Evolutionary conservation across 345 rosid genomes (phyloP), one percentile per base, ranked within the genome.

Genomic region (Odontarrhena argentea): DNA sequence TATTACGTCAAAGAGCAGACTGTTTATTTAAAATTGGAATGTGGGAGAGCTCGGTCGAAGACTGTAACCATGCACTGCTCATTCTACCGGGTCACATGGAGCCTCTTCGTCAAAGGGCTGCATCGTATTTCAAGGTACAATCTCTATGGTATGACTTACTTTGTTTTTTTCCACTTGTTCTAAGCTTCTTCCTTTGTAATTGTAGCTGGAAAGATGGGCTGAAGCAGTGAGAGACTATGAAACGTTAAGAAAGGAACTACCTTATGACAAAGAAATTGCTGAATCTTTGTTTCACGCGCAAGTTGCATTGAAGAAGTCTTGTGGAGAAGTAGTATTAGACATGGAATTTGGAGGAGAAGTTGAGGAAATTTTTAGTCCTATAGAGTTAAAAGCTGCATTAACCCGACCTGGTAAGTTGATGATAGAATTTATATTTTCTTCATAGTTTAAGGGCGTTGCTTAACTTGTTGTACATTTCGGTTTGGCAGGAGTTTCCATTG

Each of bases 271-370:
- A 70, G 89, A 83, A 67, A 83, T 91, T 53, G 96, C 97, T 4
- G 97, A 89, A 66, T 81, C 87, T 76, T 84, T 91, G 64, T 95
- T 91, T 79, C 96, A 91, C 57, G 83, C 97, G 30, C 96, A 89
- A 84, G 96, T 95, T 64, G 86, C 96, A 7, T 70, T 95, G 77
- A 95, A 86, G 84, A 95, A 86, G 74, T 95, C 94, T 56, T 89
- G 84, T 0, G 99, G 99, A 13, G 96, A 87, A 76, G 96, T 86
- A 68, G 96, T 95, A 37, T 52, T 83, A 63, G 89, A 95, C 78
- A 79, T 95, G 96, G 87, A 91, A 75, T 95, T 95, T 68, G 96
- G 97, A 25, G 92, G 97, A 54, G 96, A 87, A 74, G 99, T 95
- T 49, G 99, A 89, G 81, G 82, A 84, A 72, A 84, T 86, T n/a